Conservation (phyloP, 331 rosid species). For the Ulmus americana region DNA sequence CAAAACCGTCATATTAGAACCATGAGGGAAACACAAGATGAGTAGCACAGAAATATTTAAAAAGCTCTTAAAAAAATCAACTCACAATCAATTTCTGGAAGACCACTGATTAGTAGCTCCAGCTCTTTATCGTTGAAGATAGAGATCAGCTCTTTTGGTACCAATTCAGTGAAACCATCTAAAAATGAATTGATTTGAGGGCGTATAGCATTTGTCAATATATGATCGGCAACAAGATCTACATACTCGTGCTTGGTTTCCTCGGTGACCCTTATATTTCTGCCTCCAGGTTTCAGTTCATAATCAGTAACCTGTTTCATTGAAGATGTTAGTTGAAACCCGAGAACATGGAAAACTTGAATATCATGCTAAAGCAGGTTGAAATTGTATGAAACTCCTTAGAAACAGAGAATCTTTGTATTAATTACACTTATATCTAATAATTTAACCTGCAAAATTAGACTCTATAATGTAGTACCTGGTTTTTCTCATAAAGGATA, state of each 20-base stretch:
- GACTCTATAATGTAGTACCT: constrained; percentile 39
- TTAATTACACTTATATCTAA: neutral
- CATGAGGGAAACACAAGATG: neutral
- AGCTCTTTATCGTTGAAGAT: constrained; percentile 94
- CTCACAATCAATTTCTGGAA: constrained; percentile 98
- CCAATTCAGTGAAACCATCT: constrained; percentile 77
- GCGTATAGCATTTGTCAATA: constrained; percentile 86
- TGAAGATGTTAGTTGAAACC: neutral
- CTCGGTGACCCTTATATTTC: constrained; percentile 92
- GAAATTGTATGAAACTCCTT: neutral
- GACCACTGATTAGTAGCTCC: constrained; percentile 98
- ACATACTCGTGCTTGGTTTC: constrained; percentile 98
- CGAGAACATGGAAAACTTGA: neutral
- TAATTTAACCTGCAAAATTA: constrained; percentile 6
- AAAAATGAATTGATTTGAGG: constrained; percentile 88
- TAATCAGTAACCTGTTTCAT: constrained; percentile 79
- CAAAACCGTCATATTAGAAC: constrained; percentile 31
- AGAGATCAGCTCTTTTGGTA: constrained; percentile 72
- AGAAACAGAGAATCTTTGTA: neutral
- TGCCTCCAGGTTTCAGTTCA: constrained; percentile 98
- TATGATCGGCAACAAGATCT: constrained; percentile 95
- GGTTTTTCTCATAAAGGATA: constrained; percentile 87
- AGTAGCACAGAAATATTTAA: neutral
- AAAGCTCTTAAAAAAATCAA: constrained; percentile 1
- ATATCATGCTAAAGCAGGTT: neutral